Conservation (phyloP, 2,329 filamentous ascomycete genomes). For the Fusarium coicis region DNA sequence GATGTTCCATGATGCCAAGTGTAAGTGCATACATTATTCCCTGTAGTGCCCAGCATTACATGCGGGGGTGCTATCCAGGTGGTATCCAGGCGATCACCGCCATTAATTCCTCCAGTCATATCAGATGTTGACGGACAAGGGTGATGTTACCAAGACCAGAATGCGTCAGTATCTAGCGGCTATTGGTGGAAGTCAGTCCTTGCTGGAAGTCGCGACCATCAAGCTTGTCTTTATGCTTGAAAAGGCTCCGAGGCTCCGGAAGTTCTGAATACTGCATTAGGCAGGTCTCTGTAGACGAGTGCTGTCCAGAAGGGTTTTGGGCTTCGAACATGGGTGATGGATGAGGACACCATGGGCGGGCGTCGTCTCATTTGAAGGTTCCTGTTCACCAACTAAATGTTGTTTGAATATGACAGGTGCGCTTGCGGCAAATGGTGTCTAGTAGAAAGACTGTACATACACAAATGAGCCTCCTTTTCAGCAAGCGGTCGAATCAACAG, state of each 20-base stretch:
- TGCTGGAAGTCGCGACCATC: not conserved
- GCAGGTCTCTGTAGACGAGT: not conserved
- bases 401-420: not conserved
- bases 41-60: not conserved
- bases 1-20: not conserved
- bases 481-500: not conserved
- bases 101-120: slow-evolving; percentile 6
- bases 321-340: not conserved
- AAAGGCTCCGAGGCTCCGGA: slow-evolving; percentile 5
- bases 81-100: not conserved
- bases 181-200: slow-evolving; percentile 10
- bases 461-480: not conserved
- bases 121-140: not conserved
- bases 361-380: not conserved
- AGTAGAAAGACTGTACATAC: not conserved
- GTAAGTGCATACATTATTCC: not conserved
- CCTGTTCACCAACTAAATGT: not conserved
- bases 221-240: slow-evolving; percentile 27
- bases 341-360: not conserved
- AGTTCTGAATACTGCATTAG: not conserved
- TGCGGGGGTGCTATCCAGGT: not conserved
- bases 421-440: not conserved
- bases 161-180: not conserved
- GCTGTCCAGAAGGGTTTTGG: not conserved
- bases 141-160: not conserved